Evolutionary conservation across 2,329 filamentous ascomycete genomes (phyloP).

Genomic region (Claviceps cyperi): DNA sequence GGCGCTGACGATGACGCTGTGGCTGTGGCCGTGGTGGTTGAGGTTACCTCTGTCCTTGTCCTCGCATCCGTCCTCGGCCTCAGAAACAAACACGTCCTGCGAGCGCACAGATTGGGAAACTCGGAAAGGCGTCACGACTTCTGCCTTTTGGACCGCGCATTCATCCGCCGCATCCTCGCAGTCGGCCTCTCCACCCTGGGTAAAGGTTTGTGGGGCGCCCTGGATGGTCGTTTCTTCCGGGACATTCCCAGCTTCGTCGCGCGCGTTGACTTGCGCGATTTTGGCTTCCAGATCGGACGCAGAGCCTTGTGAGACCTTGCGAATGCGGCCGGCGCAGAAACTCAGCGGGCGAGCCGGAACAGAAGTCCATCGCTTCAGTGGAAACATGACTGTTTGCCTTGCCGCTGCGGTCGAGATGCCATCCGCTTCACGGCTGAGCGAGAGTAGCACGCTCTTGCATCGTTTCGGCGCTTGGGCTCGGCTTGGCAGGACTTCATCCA

Average conservation of each 20-base stretch:
- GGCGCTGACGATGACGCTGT: too few relatives aligned
- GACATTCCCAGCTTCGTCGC: background rate
- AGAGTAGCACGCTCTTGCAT: conserved; percentile 29
- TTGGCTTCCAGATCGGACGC: background rate
- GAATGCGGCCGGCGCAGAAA: conserved; percentile 1
- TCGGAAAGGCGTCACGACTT: conserved; percentile 41
- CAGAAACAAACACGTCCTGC: conserved; percentile 29
- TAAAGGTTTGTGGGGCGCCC: background rate
- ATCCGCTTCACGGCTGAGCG: conserved; percentile 10
- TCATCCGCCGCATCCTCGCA: conserved; percentile 28
- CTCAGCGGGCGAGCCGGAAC: conserved; percentile 25
- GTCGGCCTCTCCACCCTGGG: conserved; percentile 3
- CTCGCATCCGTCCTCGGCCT: too few relatives aligned
- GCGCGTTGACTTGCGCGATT: background rate
- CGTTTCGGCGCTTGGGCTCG: conserved; percentile 15
- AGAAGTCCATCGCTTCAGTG: conserved; percentile 33
- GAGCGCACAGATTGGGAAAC: conserved; percentile 39
- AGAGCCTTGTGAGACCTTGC: background rate
- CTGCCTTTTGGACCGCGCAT: conserved; percentile 38
- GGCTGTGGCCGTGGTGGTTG: too few relatives aligned
- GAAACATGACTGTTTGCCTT: conserved; percentile 16
- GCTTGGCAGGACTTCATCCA: conserved; percentile 13
- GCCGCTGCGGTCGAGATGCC: conserved; percentile 9
- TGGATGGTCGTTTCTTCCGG: background rate
- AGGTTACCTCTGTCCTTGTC: too few relatives aligned